Evolutionary conservation across 2,329 filamentous ascomycete genomes (phyloP).

Genomic region (Elsinoe fawcettii): DNA sequence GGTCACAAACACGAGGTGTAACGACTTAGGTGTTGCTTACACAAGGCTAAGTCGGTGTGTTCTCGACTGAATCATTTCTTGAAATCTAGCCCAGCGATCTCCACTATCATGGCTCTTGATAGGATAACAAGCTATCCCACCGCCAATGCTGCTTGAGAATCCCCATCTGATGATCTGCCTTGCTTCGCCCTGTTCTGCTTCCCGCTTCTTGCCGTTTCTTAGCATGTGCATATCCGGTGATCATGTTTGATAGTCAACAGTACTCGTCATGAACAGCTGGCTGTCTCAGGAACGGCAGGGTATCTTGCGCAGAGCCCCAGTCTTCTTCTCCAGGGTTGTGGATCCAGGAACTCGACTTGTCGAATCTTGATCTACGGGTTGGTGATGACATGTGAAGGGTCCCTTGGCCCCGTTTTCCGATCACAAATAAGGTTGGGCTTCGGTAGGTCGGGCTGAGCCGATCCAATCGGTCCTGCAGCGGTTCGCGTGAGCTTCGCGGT

Average conservation of each 20-base stretch:
- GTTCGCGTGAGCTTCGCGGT: slow-evolving; percentile 10
- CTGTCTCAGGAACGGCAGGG: neutral
- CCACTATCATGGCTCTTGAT: neutral
- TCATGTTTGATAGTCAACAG: neutral
- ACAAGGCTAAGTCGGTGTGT: slow-evolving; percentile 1
- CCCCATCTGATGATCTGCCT: neutral
- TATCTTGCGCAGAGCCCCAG: neutral
- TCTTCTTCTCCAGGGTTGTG: neutral
- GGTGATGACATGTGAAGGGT: slow-evolving; percentile 10
- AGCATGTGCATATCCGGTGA: neutral
- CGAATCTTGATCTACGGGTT: slow-evolving; percentile 8
- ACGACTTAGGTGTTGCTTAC: neutral
- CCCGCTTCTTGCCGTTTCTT: neutral
- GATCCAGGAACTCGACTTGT: slow-evolving; percentile 1
- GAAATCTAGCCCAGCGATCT: neutral
- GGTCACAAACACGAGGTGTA: neutral
- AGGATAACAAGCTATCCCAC: neutral
- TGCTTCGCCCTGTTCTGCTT: neutral
- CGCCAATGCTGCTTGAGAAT: neutral
- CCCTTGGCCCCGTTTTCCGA: neutral
- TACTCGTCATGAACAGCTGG: neutral
- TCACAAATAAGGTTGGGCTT: neutral
- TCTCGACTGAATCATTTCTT: slow-evolving; percentile 2
- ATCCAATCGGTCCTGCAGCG: neutral
- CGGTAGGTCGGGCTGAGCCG: neutral